Evolutionary conservation across 176 grass and related monocot species (phyloP), one percentile per base, ranked within the genome.

Genomic region (Calamus simplicifolius): DNA sequence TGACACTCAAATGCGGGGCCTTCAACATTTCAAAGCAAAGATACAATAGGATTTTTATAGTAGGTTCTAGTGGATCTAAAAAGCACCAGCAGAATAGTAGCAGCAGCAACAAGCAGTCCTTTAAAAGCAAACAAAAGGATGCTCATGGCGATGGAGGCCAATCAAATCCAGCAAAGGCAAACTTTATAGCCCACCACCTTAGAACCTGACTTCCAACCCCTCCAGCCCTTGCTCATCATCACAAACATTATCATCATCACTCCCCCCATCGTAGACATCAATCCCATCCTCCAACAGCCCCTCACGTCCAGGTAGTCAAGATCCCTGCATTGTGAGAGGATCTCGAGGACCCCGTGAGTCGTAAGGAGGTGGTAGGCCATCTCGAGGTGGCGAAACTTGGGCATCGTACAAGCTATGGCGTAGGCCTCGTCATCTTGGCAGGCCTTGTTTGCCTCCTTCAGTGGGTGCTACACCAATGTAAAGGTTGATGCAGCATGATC

Each of bases 341-440:
- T 85, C 66, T 85, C 84, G 14, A 76, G 17, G 25, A 92, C 76
- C 12, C 78, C 88, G 19, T 63, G 61, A 29, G 88, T 99, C 13
- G 76, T 57, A 54, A 99, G 56, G 25, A 83, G 81, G 61, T 89
- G 80, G 77, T 99, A 99, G 4, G 84, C 81, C 15, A 78, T 80
- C 82, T 93, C 88, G 8, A 99, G 79, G 52, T 88, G 94, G 27
- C 73, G 75, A 48, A 99, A 79, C 81, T 52, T 75, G 15, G 88
- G 81, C 94, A 99, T 99, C 51, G 69, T 83, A 31, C 66, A 29
- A 25, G 94, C 88, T 52, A 99, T 99, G 55, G 94, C 84, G 26
- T 56, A 79, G 15, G 88, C 88, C 79, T 99, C 88, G 50, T 99
- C 94, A 49, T 83, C 88, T 67, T 99, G 94, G 73, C 79, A 89